Percentiles rank a stretch among this genome's conserved stretches.
These are phyloP conservation scores for Sphagnurus paluster DNA, from an alignment of 1,284 basidiomycete species.

Conservation along the genomic window DNA sequence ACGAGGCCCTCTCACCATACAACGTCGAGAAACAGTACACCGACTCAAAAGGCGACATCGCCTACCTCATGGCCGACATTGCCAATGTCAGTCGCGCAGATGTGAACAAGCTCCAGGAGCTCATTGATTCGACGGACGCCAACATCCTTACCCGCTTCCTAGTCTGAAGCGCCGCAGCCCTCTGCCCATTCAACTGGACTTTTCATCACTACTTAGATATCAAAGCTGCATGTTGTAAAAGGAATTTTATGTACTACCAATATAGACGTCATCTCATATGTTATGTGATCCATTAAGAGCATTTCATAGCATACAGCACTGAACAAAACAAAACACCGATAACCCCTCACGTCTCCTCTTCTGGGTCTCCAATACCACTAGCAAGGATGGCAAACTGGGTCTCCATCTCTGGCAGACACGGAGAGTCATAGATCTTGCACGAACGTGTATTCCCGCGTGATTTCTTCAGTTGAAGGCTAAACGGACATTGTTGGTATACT, in stretches of 20 bases:
- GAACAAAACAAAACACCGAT: constrained; percentile 17
- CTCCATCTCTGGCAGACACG: constrained; percentile 96
- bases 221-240: constrained; percentile 21
- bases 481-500: constrained; percentile 11
- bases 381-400: constrained; percentile 92
- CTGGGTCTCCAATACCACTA: constrained; percentile 89
- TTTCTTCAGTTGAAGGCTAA: constrained; percentile 89
- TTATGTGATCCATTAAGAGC: background rate
- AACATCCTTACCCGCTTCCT: constrained; percentile 90
- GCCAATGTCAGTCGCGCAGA: constrained; percentile 85
- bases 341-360: constrained; percentile 63
- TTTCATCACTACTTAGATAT: constrained; percentile 14
- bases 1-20: constrained; percentile 89
- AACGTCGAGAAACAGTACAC: constrained; percentile 99
- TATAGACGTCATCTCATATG: constrained; percentile 7
- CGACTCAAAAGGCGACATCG: constrained; percentile 93
- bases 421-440: constrained; percentile 98
- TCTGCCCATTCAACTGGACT: constrained; percentile 4
- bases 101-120: constrained; percentile 80
- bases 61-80: constrained; percentile 96
- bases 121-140: constrained; percentile 79
- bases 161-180: constrained; percentile 40
- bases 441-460: constrained; percentile 90
- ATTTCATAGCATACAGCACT: constrained; percentile 1
- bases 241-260: constrained; percentile 20